A percentile compares a stretch with the other conserved stretches of the same genome.
Evolutionary conservation across 169 alveolate species (phyloP).

Genomic region (Hepatocystis sp.): DNA sequence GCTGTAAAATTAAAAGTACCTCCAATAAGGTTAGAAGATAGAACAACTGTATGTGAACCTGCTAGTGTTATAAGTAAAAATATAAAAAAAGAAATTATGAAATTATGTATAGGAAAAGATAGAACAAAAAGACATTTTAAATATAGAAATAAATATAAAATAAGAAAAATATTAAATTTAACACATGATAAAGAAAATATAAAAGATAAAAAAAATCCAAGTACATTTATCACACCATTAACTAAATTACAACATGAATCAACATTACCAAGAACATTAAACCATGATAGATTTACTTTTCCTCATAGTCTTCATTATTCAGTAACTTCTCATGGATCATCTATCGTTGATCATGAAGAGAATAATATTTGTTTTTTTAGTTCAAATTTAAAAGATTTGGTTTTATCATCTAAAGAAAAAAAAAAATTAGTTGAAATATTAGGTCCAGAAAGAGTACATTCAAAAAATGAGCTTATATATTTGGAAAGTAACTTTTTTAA

Average conservation of each 20-base stretch:
- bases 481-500: constrained; percentile 77
- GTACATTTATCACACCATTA: constrained; percentile 86
- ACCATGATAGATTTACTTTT: constrained; percentile 79
- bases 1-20: constrained; percentile 45
- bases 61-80: constrained; percentile 85
- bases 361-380: constrained; percentile 76
- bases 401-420: constrained; percentile 63
- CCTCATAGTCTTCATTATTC: constrained; percentile 86
- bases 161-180: constrained; percentile 27
- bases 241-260: constrained; percentile 87
- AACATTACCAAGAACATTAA: constrained; percentile 83
- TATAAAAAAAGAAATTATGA: constrained; percentile 79
- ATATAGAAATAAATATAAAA: constrained; percentile 81
- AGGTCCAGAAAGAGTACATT: constrained; percentile 76
- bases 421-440: constrained; percentile 36
- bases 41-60: constrained; percentile 87
- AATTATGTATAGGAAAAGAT: constrained; percentile 80
- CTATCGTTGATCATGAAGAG: constrained; percentile 78
- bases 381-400: constrained; percentile 82
- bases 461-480: constrained; percentile 19
- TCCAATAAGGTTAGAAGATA: constrained; percentile 84
- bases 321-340: constrained; percentile 83
- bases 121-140: constrained; percentile 85
- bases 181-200: constrained; percentile 48
- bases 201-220: constrained; percentile 76